A percentile compares a stretch with the other conserved stretches of the same genome.
Conservation (phyloP, 2,329 filamentous ascomycete genomes). For the Lachnellula occidentalis region DNA sequence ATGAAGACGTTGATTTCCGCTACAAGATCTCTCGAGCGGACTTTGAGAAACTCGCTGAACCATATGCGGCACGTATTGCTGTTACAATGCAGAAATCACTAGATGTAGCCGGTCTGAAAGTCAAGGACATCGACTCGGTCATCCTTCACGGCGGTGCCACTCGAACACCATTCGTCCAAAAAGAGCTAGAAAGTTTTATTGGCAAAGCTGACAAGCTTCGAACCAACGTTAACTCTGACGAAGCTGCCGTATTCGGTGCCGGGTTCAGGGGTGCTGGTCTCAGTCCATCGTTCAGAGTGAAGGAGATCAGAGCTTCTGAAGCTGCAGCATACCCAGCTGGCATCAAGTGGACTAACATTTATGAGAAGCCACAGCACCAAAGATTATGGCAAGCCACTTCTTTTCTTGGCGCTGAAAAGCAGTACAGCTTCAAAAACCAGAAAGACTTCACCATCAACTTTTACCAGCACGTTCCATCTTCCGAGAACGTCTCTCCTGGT, state of each 20-base stretch:
- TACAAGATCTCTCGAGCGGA: slow-evolving; percentile 77
- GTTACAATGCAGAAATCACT: slow-evolving; percentile 70
- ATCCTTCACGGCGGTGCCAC: slow-evolving; percentile 90
- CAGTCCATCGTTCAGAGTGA: slow-evolving; percentile 93
- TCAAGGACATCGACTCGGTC: slow-evolving; percentile 77
- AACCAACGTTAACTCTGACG: slow-evolving; percentile 93
- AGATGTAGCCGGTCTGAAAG: slow-evolving; percentile 62
- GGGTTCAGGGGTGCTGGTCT: slow-evolving; percentile 89
- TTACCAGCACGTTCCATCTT: slow-evolving; percentile 61
- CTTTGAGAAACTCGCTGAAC: slow-evolving; percentile 73
- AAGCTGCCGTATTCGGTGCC: slow-evolving; percentile 92
- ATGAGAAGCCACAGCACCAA: slow-evolving; percentile 69
- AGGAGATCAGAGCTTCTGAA: slow-evolving; percentile 87
- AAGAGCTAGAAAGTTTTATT: slow-evolving; percentile 70
- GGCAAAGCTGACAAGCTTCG: slow-evolving; percentile 74
- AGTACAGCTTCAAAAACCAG: slow-evolving; percentile 75
- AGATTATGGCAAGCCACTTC: slow-evolving; percentile 78
- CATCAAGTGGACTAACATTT: slow-evolving; percentile 66
- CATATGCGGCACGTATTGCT: slow-evolving; percentile 62
- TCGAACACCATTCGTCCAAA: slow-evolving; percentile 91
- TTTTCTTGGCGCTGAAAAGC: slow-evolving; percentile 71
- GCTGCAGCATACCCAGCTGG: slow-evolving; percentile 66
- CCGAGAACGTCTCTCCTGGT: slow-evolving; percentile 36
- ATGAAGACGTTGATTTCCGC: slow-evolving; percentile 88
- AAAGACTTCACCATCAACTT: slow-evolving; percentile 78